phyloP scores from a whole-genome alignment of 768 basidiomycete genomes.

The Mycena chlorophos region DNA sequence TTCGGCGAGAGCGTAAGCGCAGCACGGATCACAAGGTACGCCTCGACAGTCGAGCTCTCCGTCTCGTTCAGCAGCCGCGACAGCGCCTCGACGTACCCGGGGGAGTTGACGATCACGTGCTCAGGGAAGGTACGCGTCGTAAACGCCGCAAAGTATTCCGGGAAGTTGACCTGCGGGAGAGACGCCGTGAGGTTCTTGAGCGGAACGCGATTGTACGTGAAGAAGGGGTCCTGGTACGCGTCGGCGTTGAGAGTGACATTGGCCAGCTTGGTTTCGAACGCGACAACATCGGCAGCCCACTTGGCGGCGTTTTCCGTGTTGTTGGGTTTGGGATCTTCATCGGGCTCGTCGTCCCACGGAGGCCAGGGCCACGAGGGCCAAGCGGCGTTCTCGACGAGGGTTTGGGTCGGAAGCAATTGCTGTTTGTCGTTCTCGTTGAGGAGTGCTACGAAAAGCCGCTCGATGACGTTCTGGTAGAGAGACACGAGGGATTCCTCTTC shows the following conservation, averaged over 20 bases:
- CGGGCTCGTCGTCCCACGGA: slow-evolving; percentile 75
- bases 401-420: slow-evolving; percentile 15
- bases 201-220: slow-evolving; percentile 83
- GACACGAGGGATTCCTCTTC: slow-evolving; percentile 68
- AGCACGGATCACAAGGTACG: slow-evolving; percentile 81
- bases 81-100: slow-evolving; percentile 70
- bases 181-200: slow-evolving; percentile 67
- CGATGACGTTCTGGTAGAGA: slow-evolving; percentile 70
- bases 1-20: slow-evolving; percentile 67
- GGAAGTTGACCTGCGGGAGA: slow-evolving; percentile 78
- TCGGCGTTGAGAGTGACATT: slow-evolving; percentile 79
- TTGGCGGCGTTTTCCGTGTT: slow-evolving; percentile 55
- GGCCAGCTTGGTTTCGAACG: slow-evolving; percentile 78
- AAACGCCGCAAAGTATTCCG: slow-evolving; percentile 84
- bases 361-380: slow-evolving; percentile 89
- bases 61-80: slow-evolving; percentile 69
- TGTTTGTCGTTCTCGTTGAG: slow-evolving; percentile 48
- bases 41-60: slow-evolving; percentile 71
- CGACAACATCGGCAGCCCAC: slow-evolving; percentile 70
- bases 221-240: slow-evolving; percentile 77
- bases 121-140: slow-evolving; percentile 74
- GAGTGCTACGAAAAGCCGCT: slow-evolving; percentile 62
- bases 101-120: slow-evolving; percentile 80
- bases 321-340: slow-evolving; percentile 50
- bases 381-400: slow-evolving; percentile 38